A percentile compares a stretch with the other conserved stretches of the same genome.
Conservation (phyloP, 1,284 basidiomycete genomes). For the Dichomitus squalens region DNA sequence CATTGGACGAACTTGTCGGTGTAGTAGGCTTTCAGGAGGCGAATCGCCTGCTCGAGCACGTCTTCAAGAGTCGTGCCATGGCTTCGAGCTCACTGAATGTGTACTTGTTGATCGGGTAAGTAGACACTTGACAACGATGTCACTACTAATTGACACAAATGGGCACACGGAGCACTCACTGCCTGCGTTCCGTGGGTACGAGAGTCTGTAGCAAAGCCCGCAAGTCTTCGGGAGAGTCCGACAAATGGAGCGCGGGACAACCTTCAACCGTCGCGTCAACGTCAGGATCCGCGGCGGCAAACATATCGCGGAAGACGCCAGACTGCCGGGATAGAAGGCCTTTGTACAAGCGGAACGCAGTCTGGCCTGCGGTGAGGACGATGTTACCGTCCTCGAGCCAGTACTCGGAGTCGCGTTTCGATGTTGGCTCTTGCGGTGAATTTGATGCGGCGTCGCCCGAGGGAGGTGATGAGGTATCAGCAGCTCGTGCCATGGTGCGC, state of each 20-base stretch:
- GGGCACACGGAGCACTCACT: not conserved
- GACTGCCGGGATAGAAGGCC: constrained; percentile 20
- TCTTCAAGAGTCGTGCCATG: not conserved
- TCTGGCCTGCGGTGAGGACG: not conserved
- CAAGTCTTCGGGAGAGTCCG: constrained; percentile 14
- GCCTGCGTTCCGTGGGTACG: not conserved
- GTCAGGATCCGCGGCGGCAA: constrained; percentile 13
- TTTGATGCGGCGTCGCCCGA: not conserved
- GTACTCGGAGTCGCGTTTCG: not conserved
- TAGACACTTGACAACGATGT: not conserved
- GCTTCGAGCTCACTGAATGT: not conserved
- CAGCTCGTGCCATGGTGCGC: no score
- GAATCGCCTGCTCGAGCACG: not conserved
- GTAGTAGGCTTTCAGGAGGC: not conserved
- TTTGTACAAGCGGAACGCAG: constrained; percentile 19
- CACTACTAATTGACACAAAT: not conserved
- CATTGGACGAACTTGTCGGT: constrained; percentile 5
- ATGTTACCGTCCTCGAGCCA: no score
- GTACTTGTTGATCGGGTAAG: not conserved
- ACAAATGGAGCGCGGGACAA: constrained; percentile 16
- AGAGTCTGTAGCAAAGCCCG: constrained; percentile 3
- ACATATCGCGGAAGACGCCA: constrained; percentile 20
- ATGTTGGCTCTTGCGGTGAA: not conserved
- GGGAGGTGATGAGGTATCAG: no score
- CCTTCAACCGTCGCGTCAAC: constrained; percentile 10